Conservation (phyloP, 768 basidiomycete genomes). For the Mycena alexandri region DNA sequence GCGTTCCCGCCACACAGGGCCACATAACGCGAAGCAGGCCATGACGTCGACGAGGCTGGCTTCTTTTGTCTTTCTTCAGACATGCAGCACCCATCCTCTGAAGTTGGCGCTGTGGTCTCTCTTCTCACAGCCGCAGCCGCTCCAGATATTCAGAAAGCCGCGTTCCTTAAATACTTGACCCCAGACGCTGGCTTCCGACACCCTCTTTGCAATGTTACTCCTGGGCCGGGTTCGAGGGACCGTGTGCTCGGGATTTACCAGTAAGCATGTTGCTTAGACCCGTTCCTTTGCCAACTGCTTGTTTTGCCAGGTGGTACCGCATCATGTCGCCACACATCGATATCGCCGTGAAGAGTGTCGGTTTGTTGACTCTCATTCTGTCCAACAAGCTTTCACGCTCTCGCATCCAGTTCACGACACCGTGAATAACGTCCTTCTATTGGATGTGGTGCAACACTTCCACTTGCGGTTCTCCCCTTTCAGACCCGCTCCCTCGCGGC, state of each 20-base stretch:
- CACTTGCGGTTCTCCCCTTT: constrained; percentile 63
- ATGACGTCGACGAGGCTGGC: constrained; percentile 18
- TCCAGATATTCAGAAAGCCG: constrained; percentile 62
- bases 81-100: constrained; percentile 70
- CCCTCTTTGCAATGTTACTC: constrained; percentile 64
- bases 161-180: constrained; percentile 64
- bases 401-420: constrained; percentile 64
- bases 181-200: constrained; percentile 70
- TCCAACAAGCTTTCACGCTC: background rate
- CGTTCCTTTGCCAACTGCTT: background rate
- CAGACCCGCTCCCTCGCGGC: constrained; percentile 57
- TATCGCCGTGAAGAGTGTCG: constrained; percentile 55
- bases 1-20: too few species aligned
- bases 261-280: constrained; percentile 42
- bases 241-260: constrained; percentile 70
- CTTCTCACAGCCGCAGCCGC: constrained; percentile 61
- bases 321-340: constrained; percentile 67
- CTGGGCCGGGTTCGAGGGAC: constrained; percentile 65
- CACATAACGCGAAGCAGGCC: background rate
- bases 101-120: constrained; percentile 60
- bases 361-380: constrained; percentile 46
- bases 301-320: constrained; percentile 67
- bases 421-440: constrained; percentile 52
- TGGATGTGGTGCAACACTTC: constrained; percentile 70
- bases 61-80: background rate